These are phyloP conservation scores for Mikania micrantha DNA, from an alignment of 129 eudicot genomes.

Conservation along the genomic window DNA sequence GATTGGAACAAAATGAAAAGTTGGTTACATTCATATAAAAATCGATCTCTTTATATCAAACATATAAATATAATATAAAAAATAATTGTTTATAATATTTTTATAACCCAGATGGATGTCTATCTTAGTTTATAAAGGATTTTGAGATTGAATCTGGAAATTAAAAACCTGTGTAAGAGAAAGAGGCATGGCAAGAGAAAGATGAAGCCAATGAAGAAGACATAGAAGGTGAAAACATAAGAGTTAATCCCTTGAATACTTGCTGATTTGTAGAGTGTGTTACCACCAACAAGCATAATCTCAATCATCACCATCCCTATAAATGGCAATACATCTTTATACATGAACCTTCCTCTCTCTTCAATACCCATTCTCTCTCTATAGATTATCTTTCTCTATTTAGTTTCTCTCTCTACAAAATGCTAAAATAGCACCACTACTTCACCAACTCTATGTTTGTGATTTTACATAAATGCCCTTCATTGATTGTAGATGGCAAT, in stretches of 20 bases:
- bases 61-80: no score
- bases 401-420: fast-evolving
- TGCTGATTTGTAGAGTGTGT: slow-evolving; percentile 40
- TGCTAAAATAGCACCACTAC: no score
- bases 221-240: slow-evolving; percentile 39
- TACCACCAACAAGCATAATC: slow-evolving; percentile 24
- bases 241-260: slow-evolving; percentile 14
- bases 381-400: no score
- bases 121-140: not conserved
- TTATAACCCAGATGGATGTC: no score
- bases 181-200: slow-evolving; percentile 29
- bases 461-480: no score
- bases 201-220: slow-evolving; percentile 23
- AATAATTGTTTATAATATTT: no score
- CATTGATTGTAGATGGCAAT: no score
- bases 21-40: no score
- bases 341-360: not conserved
- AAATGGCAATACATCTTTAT: slow-evolving; percentile 36
- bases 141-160: not conserved
- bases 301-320: slow-evolving; percentile 28
- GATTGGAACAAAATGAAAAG: no score
- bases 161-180: slow-evolving; percentile 9
- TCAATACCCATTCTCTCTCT: not conserved
- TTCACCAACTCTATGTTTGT: no score
- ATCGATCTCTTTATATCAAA: no score